Evolutionary conservation across 2,329 filamentous ascomycete genomes (phyloP).

Genomic region (Xylariaceae sp.): DNA sequence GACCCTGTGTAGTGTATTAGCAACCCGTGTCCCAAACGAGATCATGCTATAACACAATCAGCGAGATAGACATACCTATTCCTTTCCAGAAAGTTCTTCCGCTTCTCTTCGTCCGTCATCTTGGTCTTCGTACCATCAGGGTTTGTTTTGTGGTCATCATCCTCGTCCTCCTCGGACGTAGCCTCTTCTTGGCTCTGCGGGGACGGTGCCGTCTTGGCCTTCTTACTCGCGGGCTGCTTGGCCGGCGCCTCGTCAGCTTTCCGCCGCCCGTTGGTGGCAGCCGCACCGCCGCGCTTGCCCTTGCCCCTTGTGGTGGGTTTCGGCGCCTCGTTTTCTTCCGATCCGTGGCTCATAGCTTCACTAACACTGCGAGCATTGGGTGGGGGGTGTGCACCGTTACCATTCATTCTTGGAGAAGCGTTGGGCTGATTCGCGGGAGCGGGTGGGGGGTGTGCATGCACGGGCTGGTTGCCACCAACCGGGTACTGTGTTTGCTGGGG

Average conservation of each 20-base stretch:
- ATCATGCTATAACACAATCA: no score
- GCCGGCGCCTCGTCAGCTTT: conserved; percentile 67
- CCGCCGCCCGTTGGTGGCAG: conserved; percentile 62
- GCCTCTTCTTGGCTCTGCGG: conserved; percentile 39
- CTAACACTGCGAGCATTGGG: conserved; percentile 55
- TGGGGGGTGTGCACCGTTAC: conserved; percentile 44
- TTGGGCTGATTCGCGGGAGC: conserved; percentile 35
- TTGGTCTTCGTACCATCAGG: conserved; percentile 61
- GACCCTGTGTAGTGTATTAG: conserved; percentile 55
- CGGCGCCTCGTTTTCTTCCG: conserved; percentile 68
- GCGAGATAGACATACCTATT: conserved; percentile 67
- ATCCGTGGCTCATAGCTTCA: conserved; percentile 65
- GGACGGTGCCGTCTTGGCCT: conserved; percentile 52
- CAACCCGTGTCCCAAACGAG: neutral
- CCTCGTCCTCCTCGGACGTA: conserved; percentile 51
- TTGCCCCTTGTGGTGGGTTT: conserved; percentile 63
- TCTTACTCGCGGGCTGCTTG: conserved; percentile 67
- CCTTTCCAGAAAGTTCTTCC: conserved; percentile 94
- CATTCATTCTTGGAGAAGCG: conserved; percentile 49
- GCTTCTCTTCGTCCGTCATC: conserved; percentile 98
- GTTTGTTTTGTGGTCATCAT: conserved; percentile 48
- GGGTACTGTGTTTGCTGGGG: conserved; percentile 50
- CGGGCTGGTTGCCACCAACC: conserved; percentile 41
- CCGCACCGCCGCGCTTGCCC: conserved; percentile 58
- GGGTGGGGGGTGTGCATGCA: conserved; percentile 46